Percentiles rank a stretch among this genome's conserved stretches.
phyloP scores from a whole-genome alignment of 805 yeast genomes.

The Yarrowia bubula region DNA sequence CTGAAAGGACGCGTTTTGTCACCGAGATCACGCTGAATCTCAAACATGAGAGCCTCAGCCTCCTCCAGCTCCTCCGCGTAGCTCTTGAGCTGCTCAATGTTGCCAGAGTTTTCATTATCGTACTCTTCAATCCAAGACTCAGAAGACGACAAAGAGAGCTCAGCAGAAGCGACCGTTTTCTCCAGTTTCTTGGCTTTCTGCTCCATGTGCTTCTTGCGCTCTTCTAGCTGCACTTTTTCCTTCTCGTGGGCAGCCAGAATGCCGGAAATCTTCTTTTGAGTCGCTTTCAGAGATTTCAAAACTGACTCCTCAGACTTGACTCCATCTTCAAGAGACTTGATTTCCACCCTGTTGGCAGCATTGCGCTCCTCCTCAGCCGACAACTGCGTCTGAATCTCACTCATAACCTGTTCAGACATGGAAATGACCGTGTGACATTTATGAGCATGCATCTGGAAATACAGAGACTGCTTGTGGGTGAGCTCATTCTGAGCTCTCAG shows the following conservation, averaged over 20 bases:
- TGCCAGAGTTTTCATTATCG: slow-evolving; percentile 46
- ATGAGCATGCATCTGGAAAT: slow-evolving; percentile 51
- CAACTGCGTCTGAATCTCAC: slow-evolving; percentile 45
- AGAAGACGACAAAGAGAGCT: slow-evolving; percentile 46
- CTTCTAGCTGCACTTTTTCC: slow-evolving; percentile 68
- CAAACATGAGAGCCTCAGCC: slow-evolving; percentile 60
- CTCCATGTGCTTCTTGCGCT: slow-evolving; percentile 64
- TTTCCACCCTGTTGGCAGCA: slow-evolving; percentile 43
- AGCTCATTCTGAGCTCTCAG: slow-evolving; percentile 63
- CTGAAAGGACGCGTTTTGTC: slow-evolving; percentile 71
- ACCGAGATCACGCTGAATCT: slow-evolving; percentile 62
- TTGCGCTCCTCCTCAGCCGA: slow-evolving; percentile 45
- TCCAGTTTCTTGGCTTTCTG: slow-evolving; percentile 58
- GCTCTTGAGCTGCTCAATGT: slow-evolving; percentile 46
- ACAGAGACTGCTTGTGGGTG: slow-evolving; percentile 51
- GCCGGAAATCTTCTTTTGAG: slow-evolving; percentile 37
- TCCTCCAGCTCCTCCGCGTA: slow-evolving; percentile 47
- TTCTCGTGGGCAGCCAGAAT: slow-evolving; percentile 47
- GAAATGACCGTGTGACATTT: slow-evolving; percentile 45
- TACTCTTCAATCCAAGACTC: slow-evolving; percentile 49
- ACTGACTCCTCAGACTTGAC: slow-evolving; percentile 30
- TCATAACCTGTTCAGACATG: slow-evolving; percentile 42
- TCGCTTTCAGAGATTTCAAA: slow-evolving; percentile 35
- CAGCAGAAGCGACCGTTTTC: slow-evolving; percentile 53
- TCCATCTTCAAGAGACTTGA: slow-evolving; percentile 36